A percentile compares a stretch with the other conserved stretches of the same genome.
phyloP scores from a whole-genome alignment of 2,329 filamentous ascomycete genomes.

The Elsinoe batatas region DNA sequence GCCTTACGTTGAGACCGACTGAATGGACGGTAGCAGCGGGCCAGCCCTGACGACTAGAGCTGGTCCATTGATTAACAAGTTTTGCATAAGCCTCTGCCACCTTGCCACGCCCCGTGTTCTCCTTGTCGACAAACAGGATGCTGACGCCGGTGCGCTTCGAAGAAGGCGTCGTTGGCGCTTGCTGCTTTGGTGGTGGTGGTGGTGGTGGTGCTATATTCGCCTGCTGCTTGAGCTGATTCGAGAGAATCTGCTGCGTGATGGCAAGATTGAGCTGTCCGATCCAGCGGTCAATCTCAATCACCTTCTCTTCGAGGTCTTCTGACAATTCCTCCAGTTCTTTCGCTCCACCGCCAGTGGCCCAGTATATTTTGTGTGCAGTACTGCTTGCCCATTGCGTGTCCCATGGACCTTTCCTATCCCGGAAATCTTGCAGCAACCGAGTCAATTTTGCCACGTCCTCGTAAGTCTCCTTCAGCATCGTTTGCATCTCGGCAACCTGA shows the following conservation, averaged over 20 bases:
- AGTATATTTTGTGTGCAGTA: neutral
- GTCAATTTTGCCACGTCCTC: neutral
- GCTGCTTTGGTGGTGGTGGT: neutral
- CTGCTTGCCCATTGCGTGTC: neutral
- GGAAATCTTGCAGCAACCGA: neutral
- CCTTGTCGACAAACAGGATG: slow-evolving; percentile 10
- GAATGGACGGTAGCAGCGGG: neutral
- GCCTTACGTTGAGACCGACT: neutral
- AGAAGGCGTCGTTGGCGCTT: neutral
- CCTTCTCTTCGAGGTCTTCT: neutral
- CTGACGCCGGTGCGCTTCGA: neutral
- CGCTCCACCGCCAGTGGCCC: neutral
- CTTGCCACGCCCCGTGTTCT: slow-evolving; percentile 7
- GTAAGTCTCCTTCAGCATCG: neutral
- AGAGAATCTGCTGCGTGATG: neutral
- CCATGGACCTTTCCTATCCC: neutral
- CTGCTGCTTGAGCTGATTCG: neutral
- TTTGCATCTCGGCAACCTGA: neutral
- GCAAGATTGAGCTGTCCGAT: neutral
- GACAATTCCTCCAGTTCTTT: neutral
- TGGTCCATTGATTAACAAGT: slow-evolving; percentile 7
- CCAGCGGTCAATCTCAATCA: neutral
- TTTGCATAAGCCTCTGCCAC: slow-evolving; percentile 9
- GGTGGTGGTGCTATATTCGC: neutral
- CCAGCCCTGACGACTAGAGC: neutral